These are phyloP conservation scores for Lachnellula willkommii DNA, from an alignment of 2,329 filamentous ascomycete species.

Conservation along the genomic window DNA sequence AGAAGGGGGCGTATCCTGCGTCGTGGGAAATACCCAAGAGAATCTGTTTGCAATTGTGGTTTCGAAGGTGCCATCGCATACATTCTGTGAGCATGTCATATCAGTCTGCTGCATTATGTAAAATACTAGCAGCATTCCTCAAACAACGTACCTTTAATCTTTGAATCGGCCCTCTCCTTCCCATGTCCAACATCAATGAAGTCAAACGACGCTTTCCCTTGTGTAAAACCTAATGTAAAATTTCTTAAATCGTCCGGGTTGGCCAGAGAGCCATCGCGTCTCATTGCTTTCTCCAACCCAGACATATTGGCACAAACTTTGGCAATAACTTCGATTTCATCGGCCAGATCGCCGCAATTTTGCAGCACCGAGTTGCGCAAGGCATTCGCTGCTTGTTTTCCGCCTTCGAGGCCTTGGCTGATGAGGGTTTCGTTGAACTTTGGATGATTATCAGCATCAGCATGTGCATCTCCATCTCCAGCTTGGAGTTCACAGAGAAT, in stretches of 20 bases:
- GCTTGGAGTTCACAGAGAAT: slow-evolving; percentile 3
- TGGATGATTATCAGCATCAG: slow-evolving; percentile 12
- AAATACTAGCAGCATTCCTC: no score
- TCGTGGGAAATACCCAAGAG: slow-evolving; percentile 59
- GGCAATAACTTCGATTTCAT: slow-evolving; percentile 49
- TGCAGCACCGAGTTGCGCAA: slow-evolving; percentile 45
- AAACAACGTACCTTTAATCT: slow-evolving; percentile 49
- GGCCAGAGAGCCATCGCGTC: slow-evolving; percentile 42
- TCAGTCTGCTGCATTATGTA: no score
- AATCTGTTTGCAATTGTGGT: slow-evolving; percentile 57
- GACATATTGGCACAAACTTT: slow-evolving; percentile 52
- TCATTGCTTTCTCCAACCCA: slow-evolving; percentile 46
- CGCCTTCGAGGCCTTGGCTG: slow-evolving; percentile 44
- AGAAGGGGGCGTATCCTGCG: slow-evolving; percentile 53
- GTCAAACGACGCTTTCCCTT: slow-evolving; percentile 54
- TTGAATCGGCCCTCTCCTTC: slow-evolving; percentile 54
- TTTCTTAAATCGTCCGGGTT: slow-evolving; percentile 45
- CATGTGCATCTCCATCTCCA: neutral
- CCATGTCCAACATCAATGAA: slow-evolving; percentile 58
- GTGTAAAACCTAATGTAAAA: slow-evolving; percentile 56
- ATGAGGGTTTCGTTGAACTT: slow-evolving; percentile 56
- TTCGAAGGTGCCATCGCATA: slow-evolving; percentile 52
- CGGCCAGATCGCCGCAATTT: slow-evolving; percentile 40
- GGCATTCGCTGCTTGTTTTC: slow-evolving; percentile 37
- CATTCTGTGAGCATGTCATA: slow-evolving; percentile 18